Conservation (phyloP, 176 grass and related monocot genomes). For the Puya raimondii region DNA sequence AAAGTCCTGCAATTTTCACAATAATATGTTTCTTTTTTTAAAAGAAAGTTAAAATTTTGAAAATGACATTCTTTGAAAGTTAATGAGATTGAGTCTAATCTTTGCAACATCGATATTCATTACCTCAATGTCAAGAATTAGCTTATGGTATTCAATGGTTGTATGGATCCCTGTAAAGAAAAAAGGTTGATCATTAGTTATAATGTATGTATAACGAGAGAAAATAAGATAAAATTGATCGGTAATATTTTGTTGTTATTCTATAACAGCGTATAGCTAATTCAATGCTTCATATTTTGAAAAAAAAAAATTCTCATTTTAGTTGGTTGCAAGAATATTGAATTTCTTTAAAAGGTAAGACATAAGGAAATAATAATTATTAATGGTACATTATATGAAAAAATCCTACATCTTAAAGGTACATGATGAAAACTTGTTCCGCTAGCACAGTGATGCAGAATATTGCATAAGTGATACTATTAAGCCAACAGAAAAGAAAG, state of each 20-base stretch:
- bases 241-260: not conserved
- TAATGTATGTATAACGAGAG: not conserved
- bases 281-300: not conserved
- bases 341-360: not conserved
- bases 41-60: not conserved
- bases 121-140: conserved; percentile 37
- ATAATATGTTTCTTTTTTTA: not conserved
- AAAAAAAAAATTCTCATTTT: no score
- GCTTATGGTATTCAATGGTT: conserved; percentile 52
- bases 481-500: not conserved
- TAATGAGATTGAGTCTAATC: no score
- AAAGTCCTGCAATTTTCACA: conserved; percentile 29
- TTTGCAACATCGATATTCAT: not conserved
- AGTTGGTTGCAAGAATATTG: not conserved
- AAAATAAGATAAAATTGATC: not conserved
- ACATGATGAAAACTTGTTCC: not conserved
- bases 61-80: not conserved
- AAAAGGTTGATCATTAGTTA: conserved; percentile 8
- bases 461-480: not conserved
- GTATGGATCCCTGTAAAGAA: conserved; percentile 37
- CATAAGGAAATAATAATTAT: not conserved
- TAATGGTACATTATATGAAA: not conserved
- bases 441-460: not conserved
- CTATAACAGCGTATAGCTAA: not conserved
- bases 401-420: not conserved